Percentiles rank a stretch among this genome's conserved stretches.
phyloP scores from a whole-genome alignment of 179 eudicot genomes.

The Beta macrorhiza region DNA sequence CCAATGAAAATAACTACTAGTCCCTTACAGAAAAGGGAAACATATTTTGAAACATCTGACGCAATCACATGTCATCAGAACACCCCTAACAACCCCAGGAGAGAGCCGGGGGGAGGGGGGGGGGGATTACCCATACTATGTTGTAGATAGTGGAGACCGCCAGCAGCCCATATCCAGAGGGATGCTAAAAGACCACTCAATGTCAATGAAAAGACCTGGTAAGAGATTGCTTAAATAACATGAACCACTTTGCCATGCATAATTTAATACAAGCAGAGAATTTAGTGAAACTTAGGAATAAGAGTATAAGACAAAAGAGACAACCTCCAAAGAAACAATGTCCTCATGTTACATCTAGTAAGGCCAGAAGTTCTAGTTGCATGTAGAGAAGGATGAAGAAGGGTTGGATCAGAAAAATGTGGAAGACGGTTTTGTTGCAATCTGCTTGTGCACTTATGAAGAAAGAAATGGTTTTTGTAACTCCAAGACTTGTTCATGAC shows the following conservation, averaged over 20 bases:
- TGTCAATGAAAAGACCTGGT: too few relatives aligned
- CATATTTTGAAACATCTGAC: neutral
- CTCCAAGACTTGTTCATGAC: neutral
- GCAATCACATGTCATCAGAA: too few relatives aligned
- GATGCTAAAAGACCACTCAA: too few relatives aligned
- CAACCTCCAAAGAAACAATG: neutral
- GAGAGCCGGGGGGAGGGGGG: too few relatives aligned
- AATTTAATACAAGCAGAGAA: too few relatives aligned
- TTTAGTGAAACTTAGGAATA: neutral
- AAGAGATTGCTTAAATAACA: too few relatives aligned
- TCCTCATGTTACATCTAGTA: neutral
- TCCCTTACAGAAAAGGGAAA: neutral
- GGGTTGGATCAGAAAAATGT: neutral
- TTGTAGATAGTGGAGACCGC: too few relatives aligned
- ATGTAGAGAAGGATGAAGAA: neutral
- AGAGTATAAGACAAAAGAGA: neutral
- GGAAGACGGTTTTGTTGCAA: neutral
- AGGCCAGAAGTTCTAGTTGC: neutral
- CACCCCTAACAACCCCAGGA: neutral
- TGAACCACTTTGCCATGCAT: too few relatives aligned
- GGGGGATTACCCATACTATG: too few relatives aligned
- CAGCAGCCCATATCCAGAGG: too few relatives aligned
- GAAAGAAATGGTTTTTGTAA: too few relatives aligned
- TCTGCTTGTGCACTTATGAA: neutral
- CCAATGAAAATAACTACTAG: neutral